Evolutionary conservation across 306 rosid genomes (phyloP), one percentile per base, ranked within the genome.

Genomic region (Castanea sativa): DNA sequence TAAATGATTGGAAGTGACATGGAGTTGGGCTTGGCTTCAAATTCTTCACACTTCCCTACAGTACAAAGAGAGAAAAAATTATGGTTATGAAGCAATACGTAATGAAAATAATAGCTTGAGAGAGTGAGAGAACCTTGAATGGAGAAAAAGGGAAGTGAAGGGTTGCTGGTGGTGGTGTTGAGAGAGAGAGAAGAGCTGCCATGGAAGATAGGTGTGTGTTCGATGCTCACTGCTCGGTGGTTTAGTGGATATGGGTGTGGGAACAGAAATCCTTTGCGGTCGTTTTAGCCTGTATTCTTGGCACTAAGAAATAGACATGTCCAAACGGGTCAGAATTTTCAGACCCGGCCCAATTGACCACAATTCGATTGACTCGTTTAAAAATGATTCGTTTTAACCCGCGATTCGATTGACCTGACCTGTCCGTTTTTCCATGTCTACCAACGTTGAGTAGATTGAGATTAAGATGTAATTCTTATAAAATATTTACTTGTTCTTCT

Each of bases 1-100:
- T 87, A 21, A 80, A 69, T 11, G 90, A 71, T 14, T 82, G 83
- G 33, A 80, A n/a, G 20, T 61, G 35, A 41, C 78, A 80, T 20
- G 84, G 85, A 41, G 58, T 88, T 45, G 87, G 73, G 43, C 60
- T 88, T 45, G 89, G 75, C 73, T 69, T 74, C 78, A 91, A 84
- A 58, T 73, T 76, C 74, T 75, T 85, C 74, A 82, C 83, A 57
- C 79, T 87, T 79, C 98, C 98, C 94, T 94, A 84, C 43, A 81
- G 81, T 21, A 1, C 77, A 18, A 56, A 77, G 70, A 58, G 73
- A 68, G 75, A 21, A 27, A 51, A 14, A 23, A 73, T 29, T 21
- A 55, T 21, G 29, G 12, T 5, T 45, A 51, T 38, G 63, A 20
- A 12, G 12, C 10, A 10, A 19, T 21, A 16, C 0, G n/a, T 57